Evolutionary conservation across 1,139 yeast genomes (phyloP), one percentile per base, ranked within the genome.

Genomic region (Candida sanyaensis): DNA sequence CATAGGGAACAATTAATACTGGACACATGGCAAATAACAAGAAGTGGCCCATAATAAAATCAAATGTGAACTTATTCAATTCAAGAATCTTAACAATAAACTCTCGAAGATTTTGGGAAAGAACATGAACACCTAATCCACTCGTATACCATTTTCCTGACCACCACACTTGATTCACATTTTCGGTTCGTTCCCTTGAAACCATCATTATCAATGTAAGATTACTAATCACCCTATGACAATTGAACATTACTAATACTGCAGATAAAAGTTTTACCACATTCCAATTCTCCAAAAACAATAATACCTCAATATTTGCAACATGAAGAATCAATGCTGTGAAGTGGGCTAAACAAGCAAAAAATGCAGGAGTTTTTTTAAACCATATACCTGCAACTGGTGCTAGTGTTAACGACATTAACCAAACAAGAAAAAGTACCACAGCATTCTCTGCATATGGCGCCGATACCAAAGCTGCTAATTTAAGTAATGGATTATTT

Each of bases 81-180:
- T 90, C 97, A 56, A 83, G 75, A 2, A 78, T 66, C 58, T 90
- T 90, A 36, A 90, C 86, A 6, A 81, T 48, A 43, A 75, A 77
- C 61, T 90, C 97, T 50, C 96, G 68, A 5, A 80, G 43, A 0
- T 93, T 91, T 57, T 88, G 95, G 0, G 85, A 72, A 1, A 88
- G 46, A 1, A 77, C 67, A 37, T 75, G 63, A 78, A 81, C 77
- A 0, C 91, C 88, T 36, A 84, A 66, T 1, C 80, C 81, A n/a
- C 80, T 75, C 10, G 67, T 69, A 37, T 76, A 61, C 96, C 96
- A 89, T 44, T 73, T 76, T 0, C 96, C 96, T 0, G 89, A 80
- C 96, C 96, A 90, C 96, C 96, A 90, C 0, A 92, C 84, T 27
- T 76, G 61, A 58, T 86, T 87, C 34, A 68, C 67, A 50, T 80